Evolutionary conservation across 352 stramenopile species (phyloP), one percentile per base, ranked within the genome.

Genomic region (Hyaloperonospora brassicae): DNA sequence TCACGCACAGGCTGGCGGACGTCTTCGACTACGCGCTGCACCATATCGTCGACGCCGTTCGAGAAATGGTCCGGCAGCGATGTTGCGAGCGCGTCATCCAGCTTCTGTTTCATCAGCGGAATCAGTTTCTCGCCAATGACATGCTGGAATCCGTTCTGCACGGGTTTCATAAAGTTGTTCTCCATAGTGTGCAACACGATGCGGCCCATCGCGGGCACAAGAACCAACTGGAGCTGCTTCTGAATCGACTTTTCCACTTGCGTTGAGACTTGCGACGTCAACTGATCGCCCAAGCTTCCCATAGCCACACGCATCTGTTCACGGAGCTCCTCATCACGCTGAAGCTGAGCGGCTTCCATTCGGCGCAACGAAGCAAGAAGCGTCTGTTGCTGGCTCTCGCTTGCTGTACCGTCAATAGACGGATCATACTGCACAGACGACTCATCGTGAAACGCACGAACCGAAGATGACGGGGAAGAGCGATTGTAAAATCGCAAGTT

Each of bases 161-260:
- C 76, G 4, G 83, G 83, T 59, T 93, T 89, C 76, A 91, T 87
- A 38, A 90, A 89, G 52, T 89, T 93, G 64, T 89, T 87, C 55
- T 93, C 83, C 83, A 93, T 93, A 8, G 83, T 93, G 51, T 93
- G 83, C 41, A 93, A 50, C 9, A 93, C 83, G 27, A 93, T 93
- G 38, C 83, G 83, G 2, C 79, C 83, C 76, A 93, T 93, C 5
- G 83, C 83, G 8, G 83, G 83, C 30, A 93, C 80, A 13, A 93
- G 59, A 38, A 93, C 73, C 0, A 64, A 84, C 60, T 93, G 83
- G 46, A 93, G 62, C 52, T 93, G 83, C 62, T 89, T 89, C 54
- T 87, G 76, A 44, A 93, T 80, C 31, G 79, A 81, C 57, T 89
- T 90, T 52, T 93, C 83, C 10, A 90, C 74, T 52, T 93, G 83